A percentile compares a stretch with the other conserved stretches of the same genome.
These are phyloP conservation scores for Corinectria fuckeliana DNA, from an alignment of 2,329 filamentous ascomycete species.

Conservation along the genomic window DNA sequence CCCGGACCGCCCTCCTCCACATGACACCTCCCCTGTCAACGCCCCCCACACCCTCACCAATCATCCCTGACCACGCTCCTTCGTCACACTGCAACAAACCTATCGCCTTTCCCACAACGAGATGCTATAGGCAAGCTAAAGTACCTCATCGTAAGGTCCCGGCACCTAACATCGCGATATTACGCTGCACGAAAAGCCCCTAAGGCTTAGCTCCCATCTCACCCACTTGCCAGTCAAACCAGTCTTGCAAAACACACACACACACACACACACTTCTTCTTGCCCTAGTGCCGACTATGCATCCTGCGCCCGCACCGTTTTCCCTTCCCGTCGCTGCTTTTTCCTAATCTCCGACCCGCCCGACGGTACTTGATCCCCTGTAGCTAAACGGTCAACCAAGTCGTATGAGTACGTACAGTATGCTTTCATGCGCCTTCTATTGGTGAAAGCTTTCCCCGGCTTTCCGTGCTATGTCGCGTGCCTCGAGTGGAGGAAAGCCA, in stretches of 20 bases:
- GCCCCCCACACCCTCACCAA: constrained; percentile 21
- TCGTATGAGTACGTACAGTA: constrained; percentile 4
- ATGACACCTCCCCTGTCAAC: constrained; percentile 9
- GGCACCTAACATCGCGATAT: constrained; percentile 9
- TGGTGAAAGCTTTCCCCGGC: not conserved
- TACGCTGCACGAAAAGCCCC: constrained; percentile 4
- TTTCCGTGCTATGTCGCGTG: not conserved
- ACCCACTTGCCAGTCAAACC: not conserved
- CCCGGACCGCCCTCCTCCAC: constrained; percentile 9
- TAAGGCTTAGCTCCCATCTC: constrained; percentile 3
- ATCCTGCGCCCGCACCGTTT: constrained; percentile 1
- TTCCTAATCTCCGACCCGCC: constrained; percentile 5
- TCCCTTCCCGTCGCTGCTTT: not conserved
- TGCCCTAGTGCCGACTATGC: not conserved
- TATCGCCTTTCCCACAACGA: not conserved
- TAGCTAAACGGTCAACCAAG: not conserved
- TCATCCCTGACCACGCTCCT: constrained; percentile 21
- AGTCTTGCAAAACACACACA: not conserved
- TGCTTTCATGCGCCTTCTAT: not conserved
- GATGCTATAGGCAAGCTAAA: not conserved
- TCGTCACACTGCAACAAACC: constrained; percentile 4
- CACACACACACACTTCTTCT: not conserved
- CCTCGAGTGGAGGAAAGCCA: not conserved
- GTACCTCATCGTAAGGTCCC: not conserved
- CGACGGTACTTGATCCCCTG: not conserved